A percentile compares a stretch with the other conserved stretches of the same genome.
These are phyloP conservation scores for Metschnikowia kunwiensis DNA, from an alignment of 805 yeast species.

Conservation along the genomic window DNA sequence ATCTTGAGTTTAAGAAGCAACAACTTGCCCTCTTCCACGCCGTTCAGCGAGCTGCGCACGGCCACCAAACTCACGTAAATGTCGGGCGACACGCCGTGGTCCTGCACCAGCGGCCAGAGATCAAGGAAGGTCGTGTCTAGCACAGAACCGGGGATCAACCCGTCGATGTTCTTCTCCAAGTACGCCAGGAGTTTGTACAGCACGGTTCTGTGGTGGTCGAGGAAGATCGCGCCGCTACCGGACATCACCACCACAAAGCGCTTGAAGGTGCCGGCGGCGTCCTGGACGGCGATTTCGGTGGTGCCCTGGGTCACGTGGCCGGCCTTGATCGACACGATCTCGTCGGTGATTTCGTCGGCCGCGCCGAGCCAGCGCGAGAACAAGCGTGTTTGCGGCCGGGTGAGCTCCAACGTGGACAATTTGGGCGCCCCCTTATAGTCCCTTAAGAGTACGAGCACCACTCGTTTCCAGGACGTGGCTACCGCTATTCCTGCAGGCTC, in stretches of 20 bases:
- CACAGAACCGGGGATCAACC: conserved; percentile 50
- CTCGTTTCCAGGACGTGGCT: conserved; percentile 68
- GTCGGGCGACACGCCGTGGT: conserved; percentile 9
- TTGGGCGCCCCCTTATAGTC: conserved; percentile 66
- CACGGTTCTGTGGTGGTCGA: conserved; percentile 27
- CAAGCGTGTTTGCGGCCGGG: conserved; percentile 12
- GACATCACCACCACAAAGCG: conserved; percentile 28
- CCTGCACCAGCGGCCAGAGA: conserved; percentile 47
- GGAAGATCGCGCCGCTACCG: conserved; percentile 26
- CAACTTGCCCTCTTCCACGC: conserved; percentile 26
- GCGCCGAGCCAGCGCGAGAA: conserved; percentile 15
- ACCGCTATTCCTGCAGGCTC: conserved; percentile 74
- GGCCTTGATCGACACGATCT: conserved; percentile 56
- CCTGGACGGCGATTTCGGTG: conserved; percentile 39
- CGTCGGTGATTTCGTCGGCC: conserved; percentile 31
- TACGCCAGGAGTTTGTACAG: conserved; percentile 31
- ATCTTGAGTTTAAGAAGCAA: conserved; percentile 54
- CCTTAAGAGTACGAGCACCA: conserved; percentile 57
- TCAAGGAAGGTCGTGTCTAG: conserved; percentile 58
- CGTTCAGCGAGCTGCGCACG: conserved; percentile 13
- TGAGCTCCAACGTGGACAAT: conserved; percentile 33
- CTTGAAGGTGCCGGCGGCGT: conserved; percentile 43
- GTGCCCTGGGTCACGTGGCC: conserved; percentile 54
- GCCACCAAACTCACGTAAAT: conserved; percentile 13
- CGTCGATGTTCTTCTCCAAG: conserved; percentile 33